phyloP scores from a whole-genome alignment of 2,329 filamentous ascomycete genomes.

The Neocatenulostroma microsporum region DNA sequence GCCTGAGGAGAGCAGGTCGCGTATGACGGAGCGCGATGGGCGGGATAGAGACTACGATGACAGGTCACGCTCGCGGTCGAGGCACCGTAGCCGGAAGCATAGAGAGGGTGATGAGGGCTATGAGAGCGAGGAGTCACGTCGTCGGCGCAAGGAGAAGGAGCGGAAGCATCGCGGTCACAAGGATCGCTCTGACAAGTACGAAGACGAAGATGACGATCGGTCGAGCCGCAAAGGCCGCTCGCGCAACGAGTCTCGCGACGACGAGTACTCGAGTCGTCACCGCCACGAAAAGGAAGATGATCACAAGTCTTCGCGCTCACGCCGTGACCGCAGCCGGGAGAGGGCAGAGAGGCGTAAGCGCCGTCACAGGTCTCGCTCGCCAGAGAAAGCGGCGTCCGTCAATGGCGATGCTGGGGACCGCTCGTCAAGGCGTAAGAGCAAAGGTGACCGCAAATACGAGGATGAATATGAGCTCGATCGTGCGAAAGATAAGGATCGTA shows the following conservation, averaged over 20 bases:
- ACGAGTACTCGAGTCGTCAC: no score
- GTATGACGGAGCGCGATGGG: not conserved
- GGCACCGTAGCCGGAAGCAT: conserved; percentile 36
- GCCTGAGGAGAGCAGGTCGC: conserved; percentile 2
- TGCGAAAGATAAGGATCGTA: conserved; percentile 14
- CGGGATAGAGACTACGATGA: conserved; percentile 6
- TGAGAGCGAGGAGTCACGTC: conserved; percentile 35
- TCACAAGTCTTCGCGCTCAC: conserved; percentile 38
- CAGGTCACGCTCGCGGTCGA: conserved; percentile 31
- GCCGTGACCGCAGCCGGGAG: conserved; percentile 40
- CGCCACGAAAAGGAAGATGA: no score
- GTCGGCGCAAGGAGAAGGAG: conserved; percentile 29
- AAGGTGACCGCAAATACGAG: conserved; percentile 27
- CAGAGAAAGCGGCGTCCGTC: conserved; percentile 24
- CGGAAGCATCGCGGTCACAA: conserved; percentile 28
- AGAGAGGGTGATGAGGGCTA: conserved; percentile 42
- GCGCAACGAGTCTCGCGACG: conserved; percentile 57
- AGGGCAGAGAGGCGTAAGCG: conserved; percentile 37
- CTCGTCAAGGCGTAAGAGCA: conserved; percentile 29
- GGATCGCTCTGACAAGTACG: conserved; percentile 31
- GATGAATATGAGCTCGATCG: no score
- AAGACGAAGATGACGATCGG: conserved; percentile 38
- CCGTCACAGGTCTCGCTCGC: conserved; percentile 37
- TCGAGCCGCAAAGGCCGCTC: conserved; percentile 49
- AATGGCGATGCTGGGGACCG: conserved; percentile 21